phyloP scores from a whole-genome alignment of 2,329 filamentous ascomycete species.

The Xylaria digitata region DNA sequence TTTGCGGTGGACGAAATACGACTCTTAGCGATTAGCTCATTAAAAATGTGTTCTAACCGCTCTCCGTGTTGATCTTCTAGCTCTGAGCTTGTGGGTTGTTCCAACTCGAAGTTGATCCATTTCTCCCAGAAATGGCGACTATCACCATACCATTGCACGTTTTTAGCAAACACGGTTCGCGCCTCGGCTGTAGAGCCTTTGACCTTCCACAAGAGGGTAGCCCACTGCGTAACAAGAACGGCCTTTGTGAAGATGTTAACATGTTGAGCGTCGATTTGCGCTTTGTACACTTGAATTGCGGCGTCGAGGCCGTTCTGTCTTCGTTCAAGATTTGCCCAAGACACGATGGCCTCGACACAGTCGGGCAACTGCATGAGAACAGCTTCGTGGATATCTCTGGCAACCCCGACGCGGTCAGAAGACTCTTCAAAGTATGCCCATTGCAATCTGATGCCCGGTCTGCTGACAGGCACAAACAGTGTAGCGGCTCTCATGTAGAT shows the following conservation, averaged over 20 bases:
- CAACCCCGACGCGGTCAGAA: slow-evolving; percentile 78
- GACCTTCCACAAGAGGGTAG: slow-evolving; percentile 85
- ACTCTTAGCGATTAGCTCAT: slow-evolving; percentile 78
- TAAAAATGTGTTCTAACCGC: slow-evolving; percentile 83
- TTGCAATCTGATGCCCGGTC: slow-evolving; percentile 84
- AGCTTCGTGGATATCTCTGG: slow-evolving; percentile 84
- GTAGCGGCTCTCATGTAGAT: slow-evolving; percentile 90
- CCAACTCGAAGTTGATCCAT: slow-evolving; percentile 89
- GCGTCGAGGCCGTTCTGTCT: slow-evolving; percentile 86
- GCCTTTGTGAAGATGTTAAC: slow-evolving; percentile 85
- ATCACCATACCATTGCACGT: slow-evolving; percentile 84
- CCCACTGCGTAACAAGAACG: slow-evolving; percentile 88
- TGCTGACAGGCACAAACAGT: slow-evolving; percentile 86
- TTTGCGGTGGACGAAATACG: slow-evolving; percentile 74
- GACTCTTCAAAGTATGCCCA: slow-evolving; percentile 97
- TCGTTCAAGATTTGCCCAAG: slow-evolving; percentile 86
- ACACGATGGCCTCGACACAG: slow-evolving; percentile 87
- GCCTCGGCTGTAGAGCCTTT: slow-evolving; percentile 85
- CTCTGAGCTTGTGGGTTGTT: slow-evolving; percentile 77
- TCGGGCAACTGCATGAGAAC: slow-evolving; percentile 81
- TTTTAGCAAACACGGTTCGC: slow-evolving; percentile 83
- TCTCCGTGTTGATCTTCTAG: slow-evolving; percentile 73
- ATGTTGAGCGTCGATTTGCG: slow-evolving; percentile 78
- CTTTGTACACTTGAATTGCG: slow-evolving; percentile 84
- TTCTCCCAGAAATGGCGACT: slow-evolving; percentile 90